Evolutionary conservation across 257 asterid genomes (phyloP).

Genomic region (Ajuga chamaepitys): DNA sequence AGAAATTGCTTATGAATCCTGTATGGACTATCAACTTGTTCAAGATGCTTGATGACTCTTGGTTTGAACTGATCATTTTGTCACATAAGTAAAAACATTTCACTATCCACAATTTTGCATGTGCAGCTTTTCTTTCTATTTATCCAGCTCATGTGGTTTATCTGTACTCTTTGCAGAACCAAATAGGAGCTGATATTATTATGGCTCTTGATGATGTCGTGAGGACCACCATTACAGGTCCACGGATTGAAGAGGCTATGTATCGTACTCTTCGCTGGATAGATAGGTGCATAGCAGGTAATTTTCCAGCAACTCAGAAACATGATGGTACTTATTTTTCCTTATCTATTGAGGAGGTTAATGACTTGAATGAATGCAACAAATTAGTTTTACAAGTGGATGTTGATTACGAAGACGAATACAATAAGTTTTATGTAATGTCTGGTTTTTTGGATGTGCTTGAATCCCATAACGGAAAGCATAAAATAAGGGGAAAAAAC

Average conservation of each 20-base stretch:
- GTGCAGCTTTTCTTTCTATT: not conserved
- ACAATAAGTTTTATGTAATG: not conserved
- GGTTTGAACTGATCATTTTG: not conserved
- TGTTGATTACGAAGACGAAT: not conserved
- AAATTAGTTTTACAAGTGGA: not conserved
- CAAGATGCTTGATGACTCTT: too few species aligned
- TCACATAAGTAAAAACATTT: not conserved
- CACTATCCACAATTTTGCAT: not conserved
- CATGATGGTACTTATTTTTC: not conserved
- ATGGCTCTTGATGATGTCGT: conserved; percentile 99
- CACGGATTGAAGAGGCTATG: conserved; percentile 96
- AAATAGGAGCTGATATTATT: conserved; percentile 97
- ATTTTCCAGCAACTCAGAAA: not conserved
- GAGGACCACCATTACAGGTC: conserved; percentile 92
- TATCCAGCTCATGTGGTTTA: conserved; percentile 12
- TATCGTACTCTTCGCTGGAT: conserved; percentile 99
- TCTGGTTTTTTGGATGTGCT: conserved; percentile 1
- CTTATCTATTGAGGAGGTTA: not conserved
- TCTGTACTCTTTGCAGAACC: conserved; percentile 55
- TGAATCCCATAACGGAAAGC: not conserved
- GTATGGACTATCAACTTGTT: not conserved
- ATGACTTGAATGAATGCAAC: not conserved
- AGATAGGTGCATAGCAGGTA: conserved; percentile 96
- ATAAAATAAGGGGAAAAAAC: not conserved
- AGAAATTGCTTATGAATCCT: not conserved